Conservation (phyloP, 2,329 filamentous ascomycete species). For the Leptosphaerulina australis region DNA sequence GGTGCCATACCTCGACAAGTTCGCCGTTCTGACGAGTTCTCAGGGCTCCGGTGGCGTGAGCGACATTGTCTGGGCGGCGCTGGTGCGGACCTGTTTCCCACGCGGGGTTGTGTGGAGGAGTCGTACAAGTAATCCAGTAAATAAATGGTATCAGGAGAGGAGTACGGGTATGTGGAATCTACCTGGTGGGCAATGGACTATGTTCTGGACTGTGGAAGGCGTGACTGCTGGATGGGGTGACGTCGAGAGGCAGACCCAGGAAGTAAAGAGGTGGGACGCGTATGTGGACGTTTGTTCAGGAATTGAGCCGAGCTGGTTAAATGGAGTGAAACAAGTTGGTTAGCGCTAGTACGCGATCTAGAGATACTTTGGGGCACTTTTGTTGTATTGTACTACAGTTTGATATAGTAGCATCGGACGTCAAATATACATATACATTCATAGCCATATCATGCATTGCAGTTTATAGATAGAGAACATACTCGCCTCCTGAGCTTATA, state of each 20-base stretch:
- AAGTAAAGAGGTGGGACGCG: slow-evolving; percentile 52
- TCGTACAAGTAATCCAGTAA: slow-evolving; percentile 89
- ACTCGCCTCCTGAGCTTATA: too few species aligned
- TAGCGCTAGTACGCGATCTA: neutral
- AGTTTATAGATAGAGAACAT: too few species aligned
- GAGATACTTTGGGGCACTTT: neutral
- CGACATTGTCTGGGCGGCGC: slow-evolving; percentile 94
- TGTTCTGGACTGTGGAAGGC: slow-evolving; percentile 93
- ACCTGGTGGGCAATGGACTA: slow-evolving; percentile 84
- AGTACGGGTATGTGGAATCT: slow-evolving; percentile 84
- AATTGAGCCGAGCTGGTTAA: slow-evolving; percentile 58
- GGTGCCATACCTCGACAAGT: slow-evolving; percentile 96
- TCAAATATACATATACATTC: too few species aligned
- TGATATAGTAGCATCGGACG: too few species aligned
- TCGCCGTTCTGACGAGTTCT: slow-evolving; percentile 85
- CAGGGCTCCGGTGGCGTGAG: slow-evolving; percentile 93
- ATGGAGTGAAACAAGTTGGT: slow-evolving; percentile 41
- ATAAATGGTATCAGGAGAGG: slow-evolving; percentile 99
- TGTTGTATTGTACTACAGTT: too few species aligned
- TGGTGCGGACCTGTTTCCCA: slow-evolving; percentile 89
- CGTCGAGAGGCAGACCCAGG: slow-evolving; percentile 52
- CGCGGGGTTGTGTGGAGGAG: slow-evolving; percentile 91
- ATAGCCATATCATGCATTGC: too few species aligned
- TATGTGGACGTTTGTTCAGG: slow-evolving; percentile 57
- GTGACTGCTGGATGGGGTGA: slow-evolving; percentile 55